phyloP scores from a whole-genome alignment of 331 rosid species.

The Quercus lobata region DNA sequence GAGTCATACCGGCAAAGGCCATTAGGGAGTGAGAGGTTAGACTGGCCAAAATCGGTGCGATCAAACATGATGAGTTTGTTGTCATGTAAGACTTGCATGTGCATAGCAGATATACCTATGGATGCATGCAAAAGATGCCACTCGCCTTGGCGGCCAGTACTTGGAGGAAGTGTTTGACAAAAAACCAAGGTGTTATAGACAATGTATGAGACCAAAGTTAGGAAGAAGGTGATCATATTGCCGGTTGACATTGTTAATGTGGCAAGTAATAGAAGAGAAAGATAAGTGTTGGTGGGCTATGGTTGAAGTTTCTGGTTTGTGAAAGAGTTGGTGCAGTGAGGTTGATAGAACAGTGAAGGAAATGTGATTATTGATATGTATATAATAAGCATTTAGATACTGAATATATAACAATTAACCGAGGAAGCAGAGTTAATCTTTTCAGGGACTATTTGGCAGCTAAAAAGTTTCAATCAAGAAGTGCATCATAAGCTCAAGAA shows the following conservation, averaged over 20 bases:
- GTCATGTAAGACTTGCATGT: constrained; percentile 66
- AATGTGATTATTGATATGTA: constrained; percentile 1
- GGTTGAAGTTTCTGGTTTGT: constrained; percentile 27
- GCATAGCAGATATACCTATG: constrained; percentile 78
- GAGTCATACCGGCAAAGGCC: constrained; percentile 49
- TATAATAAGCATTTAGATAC: not conserved
- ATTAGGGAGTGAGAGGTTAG: constrained; percentile 47
- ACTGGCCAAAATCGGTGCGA: constrained; percentile 57
- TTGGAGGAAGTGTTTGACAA: constrained; percentile 11
- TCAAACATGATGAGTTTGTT: constrained; percentile 61
- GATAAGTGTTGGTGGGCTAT: constrained; percentile 19
- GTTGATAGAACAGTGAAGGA: not conserved
- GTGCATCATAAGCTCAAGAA: constrained; percentile 25
- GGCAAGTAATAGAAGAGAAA: not conserved
- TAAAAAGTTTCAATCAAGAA: constrained; percentile 10
- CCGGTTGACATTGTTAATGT: constrained; percentile 6
- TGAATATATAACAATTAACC: not conserved
- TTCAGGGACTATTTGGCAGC: constrained; percentile 20
- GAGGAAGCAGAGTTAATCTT: constrained; percentile 8
- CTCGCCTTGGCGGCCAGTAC: constrained; percentile 29
- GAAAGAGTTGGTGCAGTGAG: constrained; percentile 14
- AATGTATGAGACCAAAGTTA: constrained; percentile 13
- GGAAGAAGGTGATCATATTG: constrained; percentile 6
- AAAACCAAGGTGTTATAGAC: not conserved
- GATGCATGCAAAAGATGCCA: constrained; percentile 51